Evolutionary conservation across 208 protist species (phyloP).

Genomic region (Kentomonas sorsogonicus): DNA sequence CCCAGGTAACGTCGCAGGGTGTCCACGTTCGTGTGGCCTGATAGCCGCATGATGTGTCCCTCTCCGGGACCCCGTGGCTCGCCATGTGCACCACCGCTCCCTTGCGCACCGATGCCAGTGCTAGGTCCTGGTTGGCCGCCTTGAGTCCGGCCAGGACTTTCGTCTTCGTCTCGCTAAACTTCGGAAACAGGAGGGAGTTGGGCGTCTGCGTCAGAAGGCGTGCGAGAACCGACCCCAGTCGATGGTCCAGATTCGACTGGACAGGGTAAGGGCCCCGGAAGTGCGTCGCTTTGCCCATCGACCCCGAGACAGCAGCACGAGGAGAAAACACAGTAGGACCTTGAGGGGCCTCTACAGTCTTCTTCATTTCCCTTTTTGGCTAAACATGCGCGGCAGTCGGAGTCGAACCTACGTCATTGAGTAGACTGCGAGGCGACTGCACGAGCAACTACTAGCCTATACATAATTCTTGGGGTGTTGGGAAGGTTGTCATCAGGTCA

Average conservation of each 20-base stretch:
- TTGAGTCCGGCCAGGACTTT: constrained; percentile 1
- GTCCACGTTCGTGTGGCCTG: constrained; percentile 6
- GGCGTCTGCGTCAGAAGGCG: background rate
- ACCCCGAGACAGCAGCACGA: background rate
- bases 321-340: too few species aligned
- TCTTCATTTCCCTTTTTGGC: too few species aligned
- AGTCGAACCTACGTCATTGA: too few species aligned
- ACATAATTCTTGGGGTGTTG: too few species aligned
- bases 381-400: too few species aligned
- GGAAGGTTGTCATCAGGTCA: too few species aligned
- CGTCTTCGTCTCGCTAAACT: background rate
- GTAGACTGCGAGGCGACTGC: too few species aligned
- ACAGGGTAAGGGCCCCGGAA: too few species aligned
- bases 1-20: constrained; percentile 8
- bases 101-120: constrained; percentile 6
- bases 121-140: background rate
- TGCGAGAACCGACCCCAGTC: too few species aligned
- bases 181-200: background rate
- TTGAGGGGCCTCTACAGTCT: too few species aligned
- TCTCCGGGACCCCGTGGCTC: background rate
- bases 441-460: too few species aligned
- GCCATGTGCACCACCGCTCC: constrained; percentile 9
- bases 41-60: constrained; percentile 8
- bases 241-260: too few species aligned
- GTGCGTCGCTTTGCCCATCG: constrained; percentile 2